Percentiles rank a stretch among this genome's conserved stretches.
Conservation (phyloP, 768 basidiomycete genomes). For the Rhodotorula paludigena region DNA sequence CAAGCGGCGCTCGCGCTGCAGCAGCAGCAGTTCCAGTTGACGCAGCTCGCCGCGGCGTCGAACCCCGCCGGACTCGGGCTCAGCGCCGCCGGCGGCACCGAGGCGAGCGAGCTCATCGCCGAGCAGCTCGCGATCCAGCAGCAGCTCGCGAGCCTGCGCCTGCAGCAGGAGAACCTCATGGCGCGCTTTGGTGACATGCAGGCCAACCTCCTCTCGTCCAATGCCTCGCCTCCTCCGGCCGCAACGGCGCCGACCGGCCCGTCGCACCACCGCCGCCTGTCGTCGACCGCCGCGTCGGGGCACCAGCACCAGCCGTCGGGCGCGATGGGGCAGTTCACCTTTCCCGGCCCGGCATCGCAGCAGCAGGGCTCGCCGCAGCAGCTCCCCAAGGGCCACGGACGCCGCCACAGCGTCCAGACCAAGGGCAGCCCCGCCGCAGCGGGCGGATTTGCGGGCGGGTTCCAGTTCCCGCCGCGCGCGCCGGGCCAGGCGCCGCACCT, state of each 20-base stretch:
- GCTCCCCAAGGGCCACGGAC: constrained; percentile 56
- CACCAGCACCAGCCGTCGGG: constrained; percentile 21
- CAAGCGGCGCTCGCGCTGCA: constrained; percentile 25
- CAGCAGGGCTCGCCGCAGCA: not conserved
- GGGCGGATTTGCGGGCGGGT: constrained; percentile 15
- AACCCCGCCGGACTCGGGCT: constrained; percentile 1
- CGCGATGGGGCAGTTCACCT: constrained; percentile 35
- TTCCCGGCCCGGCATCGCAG: not conserved
- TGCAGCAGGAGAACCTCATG: constrained; percentile 83
- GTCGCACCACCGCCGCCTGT: constrained; percentile 2
- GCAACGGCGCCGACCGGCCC: not conserved
- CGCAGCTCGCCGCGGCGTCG: constrained; percentile 47
- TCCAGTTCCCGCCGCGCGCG: constrained; percentile 29
- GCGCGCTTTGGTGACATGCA: constrained; percentile 81
- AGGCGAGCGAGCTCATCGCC: constrained; percentile 71
- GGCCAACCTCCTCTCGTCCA: constrained; percentile 47
- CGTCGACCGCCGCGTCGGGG: not conserved
- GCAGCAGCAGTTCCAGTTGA: constrained; percentile 51
- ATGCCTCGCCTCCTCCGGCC: not conserved
- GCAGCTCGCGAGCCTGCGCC: constrained; percentile 83
- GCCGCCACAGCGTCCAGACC: constrained; percentile 77
- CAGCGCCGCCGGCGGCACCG: constrained; percentile 5
- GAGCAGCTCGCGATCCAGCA: constrained; percentile 91
- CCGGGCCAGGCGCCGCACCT: not conserved
- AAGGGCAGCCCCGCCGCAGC: not conserved